Evolutionary conservation across 2,329 filamentous ascomycete genomes (phyloP).

Genomic region (Monilinia polystroma): DNA sequence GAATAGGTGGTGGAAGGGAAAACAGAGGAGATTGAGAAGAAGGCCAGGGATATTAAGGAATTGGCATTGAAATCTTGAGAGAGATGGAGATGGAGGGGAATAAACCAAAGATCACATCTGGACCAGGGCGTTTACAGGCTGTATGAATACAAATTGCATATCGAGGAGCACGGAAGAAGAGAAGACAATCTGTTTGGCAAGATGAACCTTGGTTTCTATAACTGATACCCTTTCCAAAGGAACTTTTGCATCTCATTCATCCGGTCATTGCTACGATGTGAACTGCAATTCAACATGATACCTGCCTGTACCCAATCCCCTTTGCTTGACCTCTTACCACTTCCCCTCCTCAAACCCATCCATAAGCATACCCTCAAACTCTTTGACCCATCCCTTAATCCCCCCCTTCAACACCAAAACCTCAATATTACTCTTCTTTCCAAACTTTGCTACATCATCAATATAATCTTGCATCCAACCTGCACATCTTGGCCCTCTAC

Average conservation of each 20-base stretch:
- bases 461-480: slow-evolving; percentile 59
- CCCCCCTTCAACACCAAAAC: slow-evolving; percentile 52
- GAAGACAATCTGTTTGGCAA: slow-evolving; percentile 10
- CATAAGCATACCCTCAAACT: slow-evolving; percentile 49
- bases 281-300: slow-evolving; percentile 1
- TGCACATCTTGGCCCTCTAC: slow-evolving; percentile 53
- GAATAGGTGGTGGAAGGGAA: slow-evolving; percentile 58
- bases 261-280: not conserved
- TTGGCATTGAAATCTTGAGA: not conserved
- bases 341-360: slow-evolving; percentile 50
- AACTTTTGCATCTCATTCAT: slow-evolving; percentile 1
- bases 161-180: slow-evolving; percentile 13
- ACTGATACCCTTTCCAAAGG: not conserved
- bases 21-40: slow-evolving; percentile 40
- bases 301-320: not conserved
- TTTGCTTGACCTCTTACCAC: slow-evolving; percentile 39
- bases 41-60: not conserved
- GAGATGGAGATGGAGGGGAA: slow-evolving; percentile 8
- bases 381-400: slow-evolving; percentile 55
- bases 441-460: slow-evolving; percentile 44
- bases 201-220: not conserved
- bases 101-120: slow-evolving; percentile 19
- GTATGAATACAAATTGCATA: slow-evolving; percentile 24
- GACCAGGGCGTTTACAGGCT: slow-evolving; percentile 20
- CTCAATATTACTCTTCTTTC: slow-evolving; percentile 45